Evolutionary conservation across 1,284 basidiomycete species (phyloP), one percentile per base, ranked within the genome.

Genomic region (Heliocybe sulcata): DNA sequence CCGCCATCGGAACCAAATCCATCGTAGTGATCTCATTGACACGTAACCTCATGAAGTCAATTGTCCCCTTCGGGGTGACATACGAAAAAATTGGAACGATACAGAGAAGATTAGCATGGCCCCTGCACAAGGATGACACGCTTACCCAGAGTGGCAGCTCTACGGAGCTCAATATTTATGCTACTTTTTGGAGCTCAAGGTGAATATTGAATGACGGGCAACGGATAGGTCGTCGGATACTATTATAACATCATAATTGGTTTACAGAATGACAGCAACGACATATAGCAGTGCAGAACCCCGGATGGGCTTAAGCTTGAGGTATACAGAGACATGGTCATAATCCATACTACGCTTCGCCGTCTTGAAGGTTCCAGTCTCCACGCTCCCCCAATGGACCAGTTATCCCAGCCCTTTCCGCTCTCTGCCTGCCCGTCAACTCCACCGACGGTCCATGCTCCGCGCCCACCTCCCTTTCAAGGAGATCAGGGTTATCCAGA

Each of bases 61-160:
- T 49, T 49, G 47, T 49, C 47, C 47, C 47, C 47, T 49, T 29
- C 22, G 23, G 47, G 47, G 47, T 49, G 47, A 49, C 47, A 49
- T 49, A 49, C 47, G 47, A 49, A 49, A 49, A 49, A 25, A 49
- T 49, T 49, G 47, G 47, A 49, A 49, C 47, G 47, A 49, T 49
- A 29, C 47, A 49, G 47, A 49, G 47, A 49, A 49, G 47, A 49
- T 49, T 49, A 49, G 47, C 47, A 49, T 49, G 47, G 47, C 47
- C 47, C 47, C 47, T 49, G 47, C 47, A 49, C 47, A 49, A 49
- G 47, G 47, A 49, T 49, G 47, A 49, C 47, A 49, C 47, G 47
- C 47, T 49, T 25, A 26, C 27, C 27, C 47, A 49, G 47, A 49
- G 47, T 49, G 47, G 47, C 22, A 49, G 47, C 22, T 29, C 47